Conservation (phyloP, 1,284 basidiomycete species). For the Chondrostereum purpureum region DNA sequence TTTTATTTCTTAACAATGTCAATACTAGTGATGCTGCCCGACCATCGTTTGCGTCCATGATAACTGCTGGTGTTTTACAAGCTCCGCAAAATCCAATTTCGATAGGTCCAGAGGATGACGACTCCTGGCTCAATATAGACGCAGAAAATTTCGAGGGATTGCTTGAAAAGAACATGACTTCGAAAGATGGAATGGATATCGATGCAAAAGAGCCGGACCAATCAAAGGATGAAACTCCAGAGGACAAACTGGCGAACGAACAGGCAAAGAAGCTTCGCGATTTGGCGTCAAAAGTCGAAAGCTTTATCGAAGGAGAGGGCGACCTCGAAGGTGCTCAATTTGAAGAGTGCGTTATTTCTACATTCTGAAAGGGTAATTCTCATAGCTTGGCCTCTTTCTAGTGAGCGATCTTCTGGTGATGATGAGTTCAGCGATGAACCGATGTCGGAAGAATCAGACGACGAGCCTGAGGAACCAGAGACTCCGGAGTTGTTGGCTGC, state of each 20-base stretch:
- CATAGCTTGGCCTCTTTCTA: slow-evolving; percentile 20
- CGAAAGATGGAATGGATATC: slow-evolving; percentile 15
- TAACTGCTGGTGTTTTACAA: slow-evolving; percentile 55
- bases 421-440: slow-evolving; percentile 45
- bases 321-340: slow-evolving; percentile 83
- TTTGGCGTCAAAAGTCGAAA: slow-evolving; percentile 78
- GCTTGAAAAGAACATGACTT: slow-evolving; percentile 38
- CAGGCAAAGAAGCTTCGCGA: slow-evolving; percentile 68
- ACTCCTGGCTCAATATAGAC: slow-evolving; percentile 70
- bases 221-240: slow-evolving; percentile 26
- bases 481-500: slow-evolving; percentile 25
- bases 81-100: slow-evolving; percentile 16
- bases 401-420: slow-evolving; percentile 57
- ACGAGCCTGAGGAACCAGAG: slow-evolving; percentile 30
- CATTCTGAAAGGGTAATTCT: slow-evolving; percentile 7
- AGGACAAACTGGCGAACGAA: slow-evolving; percentile 46
- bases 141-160: slow-evolving; percentile 58
- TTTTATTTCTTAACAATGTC: not conserved
- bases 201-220: slow-evolving; percentile 44
- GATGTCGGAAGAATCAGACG: slow-evolving; percentile 30
- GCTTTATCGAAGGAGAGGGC: slow-evolving; percentile 84
- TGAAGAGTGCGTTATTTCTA: slow-evolving; percentile 61
- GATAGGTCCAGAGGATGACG: slow-evolving; percentile 49
- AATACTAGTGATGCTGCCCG: slow-evolving; percentile 46
- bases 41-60: slow-evolving; percentile 67